Evolutionary conservation across 192 early-diverging fungal species (phyloP), one percentile per base, ranked within the genome.

Genomic region (Lobosporangium transversale): DNA sequence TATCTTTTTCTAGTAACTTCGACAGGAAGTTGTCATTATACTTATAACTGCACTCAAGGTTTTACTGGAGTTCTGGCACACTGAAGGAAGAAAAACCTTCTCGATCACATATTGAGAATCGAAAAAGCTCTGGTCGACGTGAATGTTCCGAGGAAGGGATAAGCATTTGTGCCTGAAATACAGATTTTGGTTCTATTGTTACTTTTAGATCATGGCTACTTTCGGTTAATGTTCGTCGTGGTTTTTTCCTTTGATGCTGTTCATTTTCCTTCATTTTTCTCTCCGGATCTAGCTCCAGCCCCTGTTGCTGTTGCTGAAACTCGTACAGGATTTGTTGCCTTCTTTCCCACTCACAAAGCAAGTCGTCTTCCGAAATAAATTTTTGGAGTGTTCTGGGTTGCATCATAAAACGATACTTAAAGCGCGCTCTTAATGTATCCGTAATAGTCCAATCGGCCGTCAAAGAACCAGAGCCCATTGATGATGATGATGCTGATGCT

Each of bases 81-180:
- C 42, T 36, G 40, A 65, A 74, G 4, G 56, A 40, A 36, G 14
- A 29, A 32, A 74, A 11, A n/a, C 70, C 70, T 0, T 50, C 61
- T 2, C 33, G 4, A 31, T 51, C 55, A 15, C 63, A 76, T 49
- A 76, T 20, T 10, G 71, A 76, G 29, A 67, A 45, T 8, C 71
- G 63, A 55, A 76, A 76, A 26, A 61, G 24, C 23, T 64, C 64
- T 42, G 31, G 60, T 43, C 29, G 57, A 1, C 14, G 37, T 40
- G 37, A 2, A 6, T 37, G 1, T n/a, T 52, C 30, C 8, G 26
- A 43, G 0, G 30, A 29, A 2, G 71, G 64, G 26, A 57, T 56
- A 23, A 67, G 23, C 71, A 76, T 76, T 9, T 76, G 71, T 1
- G 58, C 71, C 29, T 76, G 71, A 27, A 76, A 76, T 32, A 76